Evolutionary conservation across 140 eudicot species (phyloP).

Genomic region (Anethum foeniculum): DNA sequence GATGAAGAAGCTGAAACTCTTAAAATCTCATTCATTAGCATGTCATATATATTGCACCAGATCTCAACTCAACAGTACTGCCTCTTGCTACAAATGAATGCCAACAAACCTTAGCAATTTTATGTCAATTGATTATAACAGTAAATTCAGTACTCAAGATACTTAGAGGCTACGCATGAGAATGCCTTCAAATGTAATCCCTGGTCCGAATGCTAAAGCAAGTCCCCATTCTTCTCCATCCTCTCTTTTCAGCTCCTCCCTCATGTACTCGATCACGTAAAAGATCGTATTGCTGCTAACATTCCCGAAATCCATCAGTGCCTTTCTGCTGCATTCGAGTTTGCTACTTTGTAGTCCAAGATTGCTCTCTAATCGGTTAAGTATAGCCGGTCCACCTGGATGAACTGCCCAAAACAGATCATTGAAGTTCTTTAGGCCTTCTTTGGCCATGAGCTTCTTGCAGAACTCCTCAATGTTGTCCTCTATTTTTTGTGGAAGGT

Average conservation of each 20-base stretch:
- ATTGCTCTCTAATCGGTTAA: conserved; percentile 60
- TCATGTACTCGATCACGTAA: conserved; percentile 86
- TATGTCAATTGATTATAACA: background rate
- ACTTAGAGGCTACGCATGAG: conserved; percentile 61
- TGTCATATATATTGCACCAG: background rate
- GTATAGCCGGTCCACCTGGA: conserved; percentile 91
- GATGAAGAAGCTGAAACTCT: background rate
- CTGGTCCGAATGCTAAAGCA: conserved; percentile 90
- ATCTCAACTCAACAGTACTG: background rate
- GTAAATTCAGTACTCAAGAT: background rate
- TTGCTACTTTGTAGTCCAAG: conserved; percentile 43
- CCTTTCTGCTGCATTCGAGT: conserved; percentile 75
- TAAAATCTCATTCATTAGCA: background rate
- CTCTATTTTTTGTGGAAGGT: conserved; percentile 67
- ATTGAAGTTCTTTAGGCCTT: conserved; percentile 42
- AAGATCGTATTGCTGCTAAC: conserved; percentile 88
- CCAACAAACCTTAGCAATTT: background rate
- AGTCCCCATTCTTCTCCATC: conserved; percentile 85
- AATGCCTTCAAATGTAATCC: conserved; percentile 88
- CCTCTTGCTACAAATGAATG: background rate
- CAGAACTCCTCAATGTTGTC: conserved; percentile 87
- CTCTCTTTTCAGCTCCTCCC: conserved; percentile 59
- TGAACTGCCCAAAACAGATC: conserved; percentile 94
- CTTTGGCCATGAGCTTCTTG: conserved; percentile 54
- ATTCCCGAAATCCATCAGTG: conserved; percentile 89